Evolutionary conservation across 257 asterid species (phyloP), one percentile per base, ranked within the genome.

Genomic region (Primulina eburnea): DNA sequence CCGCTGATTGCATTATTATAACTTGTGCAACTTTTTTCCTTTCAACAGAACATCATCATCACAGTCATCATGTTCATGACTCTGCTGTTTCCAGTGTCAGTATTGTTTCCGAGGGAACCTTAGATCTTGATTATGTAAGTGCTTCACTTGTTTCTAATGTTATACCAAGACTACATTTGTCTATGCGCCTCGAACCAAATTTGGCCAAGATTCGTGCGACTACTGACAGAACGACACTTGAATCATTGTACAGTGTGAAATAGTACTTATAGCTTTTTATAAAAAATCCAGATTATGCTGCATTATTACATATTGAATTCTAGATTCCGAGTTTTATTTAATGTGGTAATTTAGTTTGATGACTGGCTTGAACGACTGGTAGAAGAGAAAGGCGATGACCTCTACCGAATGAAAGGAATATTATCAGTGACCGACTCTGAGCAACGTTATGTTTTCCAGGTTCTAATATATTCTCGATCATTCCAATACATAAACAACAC

Each of bases 341-440:
- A 68, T 30, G 29, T 68, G 72, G 55, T 65, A 71, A 29, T 72
- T 69, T 83, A 93, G 97, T 87, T 93, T 75, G 97, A 89, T 29
- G 99, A 93, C 78, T 93, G 99, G 99, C 87, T 93, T 4, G 99
- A 93, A 64, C 89, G 95, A 71, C 67, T 93, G 80, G 72, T 87
- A 29, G 97, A 93, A 78, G 96, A 90, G 76, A 90, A 93, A 72
- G 99, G 95, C 3, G 97, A 93, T 18, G 96, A 93, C 75, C 86
- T 90, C 20, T 90, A 89, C 80, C 80, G 97, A 83, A 89, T 93
- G 92, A 93, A 93, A 80, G 99, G 99, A 63, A 88, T 93, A 75
- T 70, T 90, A 63, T 87, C 94, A 4, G 94, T 89, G 74, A 78
- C 75, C 1, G 88, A 86, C 63, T 90, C 86, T 73, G 86, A 87